Evolutionary conservation across 768 basidiomycete species (phyloP).

Genomic region (Tulasnella calospora): DNA sequence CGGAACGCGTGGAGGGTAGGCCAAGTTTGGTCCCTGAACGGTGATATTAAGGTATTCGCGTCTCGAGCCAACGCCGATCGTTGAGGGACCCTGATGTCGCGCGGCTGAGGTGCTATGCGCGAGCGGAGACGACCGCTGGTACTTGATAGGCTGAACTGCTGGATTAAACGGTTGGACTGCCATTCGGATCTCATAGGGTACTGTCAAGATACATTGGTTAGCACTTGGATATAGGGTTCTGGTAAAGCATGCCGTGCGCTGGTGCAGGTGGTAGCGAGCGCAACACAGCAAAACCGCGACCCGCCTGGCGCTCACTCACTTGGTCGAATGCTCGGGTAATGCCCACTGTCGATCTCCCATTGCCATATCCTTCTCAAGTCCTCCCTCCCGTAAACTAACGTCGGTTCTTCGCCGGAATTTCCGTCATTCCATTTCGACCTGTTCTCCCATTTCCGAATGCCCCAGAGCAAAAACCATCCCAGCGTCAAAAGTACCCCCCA

Average conservation of each 20-base stretch:
- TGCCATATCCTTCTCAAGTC: slow-evolving; percentile 89
- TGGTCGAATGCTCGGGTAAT: slow-evolving; percentile 78
- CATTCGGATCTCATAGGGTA: slow-evolving; percentile 65
- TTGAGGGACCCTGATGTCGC: slow-evolving; percentile 39
- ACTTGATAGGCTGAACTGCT: slow-evolving; percentile 57
- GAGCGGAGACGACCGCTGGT: slow-evolving; percentile 30
- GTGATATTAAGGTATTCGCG: slow-evolving; percentile 74
- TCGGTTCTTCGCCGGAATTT: slow-evolving; percentile 38
- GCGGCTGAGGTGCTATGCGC: background rate
- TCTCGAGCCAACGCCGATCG: slow-evolving; percentile 69
- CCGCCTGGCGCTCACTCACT: slow-evolving; percentile 47
- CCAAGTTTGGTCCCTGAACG: slow-evolving; percentile 54
- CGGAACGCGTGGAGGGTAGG: slow-evolving; percentile 82
- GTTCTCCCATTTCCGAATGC: slow-evolving; percentile 36
- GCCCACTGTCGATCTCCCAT: slow-evolving; percentile 91
- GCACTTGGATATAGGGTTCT: background rate
- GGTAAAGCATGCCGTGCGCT: background rate
- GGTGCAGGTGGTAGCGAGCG: background rate
- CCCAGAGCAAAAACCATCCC: slow-evolving; percentile 54
- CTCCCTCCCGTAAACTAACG: slow-evolving; percentile 67
- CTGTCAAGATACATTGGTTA: slow-evolving; percentile 39
- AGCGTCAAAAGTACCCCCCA: slow-evolving; percentile 45
- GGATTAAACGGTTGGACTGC: slow-evolving; percentile 60
- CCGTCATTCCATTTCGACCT: slow-evolving; percentile 14
- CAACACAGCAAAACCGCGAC: background rate